Evolutionary conservation across 352 stramenopile species (phyloP).

Genomic region (Phytophthora fragariae): DNA sequence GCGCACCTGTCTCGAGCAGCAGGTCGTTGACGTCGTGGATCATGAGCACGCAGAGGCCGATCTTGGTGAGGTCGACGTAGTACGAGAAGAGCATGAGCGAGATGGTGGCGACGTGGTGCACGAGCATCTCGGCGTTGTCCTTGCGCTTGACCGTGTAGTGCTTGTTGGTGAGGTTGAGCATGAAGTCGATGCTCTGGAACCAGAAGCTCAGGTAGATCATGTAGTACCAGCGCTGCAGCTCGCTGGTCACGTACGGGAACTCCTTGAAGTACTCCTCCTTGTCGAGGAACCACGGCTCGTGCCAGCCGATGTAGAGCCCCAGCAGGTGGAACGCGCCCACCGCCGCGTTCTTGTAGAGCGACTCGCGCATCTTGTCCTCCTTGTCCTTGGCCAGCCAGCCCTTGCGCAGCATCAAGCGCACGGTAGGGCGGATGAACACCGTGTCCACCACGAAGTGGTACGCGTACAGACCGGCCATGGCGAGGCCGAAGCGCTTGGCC

Average conservation of each 20-base stretch:
- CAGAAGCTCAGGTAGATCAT: constrained; percentile 88
- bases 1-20: constrained; percentile 54
- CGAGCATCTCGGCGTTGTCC: constrained; percentile 84
- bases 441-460: constrained; percentile 81
- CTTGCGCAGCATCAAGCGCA: constrained; percentile 50
- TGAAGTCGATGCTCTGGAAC: constrained; percentile 86
- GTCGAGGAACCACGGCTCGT: constrained; percentile 81
- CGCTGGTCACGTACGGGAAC: constrained; percentile 56
- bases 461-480: constrained; percentile 62
- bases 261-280: constrained; percentile 70
- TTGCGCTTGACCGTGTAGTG: constrained; percentile 88
- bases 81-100: constrained; percentile 84
- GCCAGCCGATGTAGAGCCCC: constrained; percentile 65
- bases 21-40: constrained; percentile 87
- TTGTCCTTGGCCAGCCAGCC: constrained; percentile 63
- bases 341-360: constrained; percentile 82
- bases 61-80: constrained; percentile 70
- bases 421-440: constrained; percentile 63
- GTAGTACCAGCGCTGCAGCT: constrained; percentile 83
- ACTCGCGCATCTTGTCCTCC: constrained; percentile 86
- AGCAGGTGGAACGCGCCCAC: constrained; percentile 71
- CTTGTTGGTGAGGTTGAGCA: constrained; percentile 84
- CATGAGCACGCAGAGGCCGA: constrained; percentile 82
- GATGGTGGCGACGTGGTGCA: constrained; percentile 83
- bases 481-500: constrained; percentile 64